Evolutionary conservation across 2,329 filamentous ascomycete species (phyloP), one percentile per base, ranked within the genome.

Genomic region (Pyrenochaeta sp.): DNA sequence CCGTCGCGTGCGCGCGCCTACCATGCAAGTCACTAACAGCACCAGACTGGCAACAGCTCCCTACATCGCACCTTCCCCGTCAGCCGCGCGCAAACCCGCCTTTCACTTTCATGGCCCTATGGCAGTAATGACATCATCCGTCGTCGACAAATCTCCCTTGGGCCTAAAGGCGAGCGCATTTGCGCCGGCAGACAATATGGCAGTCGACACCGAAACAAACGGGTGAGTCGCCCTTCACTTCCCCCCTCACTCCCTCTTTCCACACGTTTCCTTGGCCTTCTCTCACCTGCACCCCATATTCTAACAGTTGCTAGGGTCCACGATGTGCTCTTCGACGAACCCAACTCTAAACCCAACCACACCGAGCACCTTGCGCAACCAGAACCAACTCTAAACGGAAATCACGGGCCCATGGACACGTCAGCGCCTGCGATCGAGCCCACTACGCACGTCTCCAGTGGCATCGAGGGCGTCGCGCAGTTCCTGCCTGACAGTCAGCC

Each of bases 131-230:
- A 75, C 74, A 64, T 73, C 73, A 71, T 64, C 76, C 57, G 63
- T 70, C 60, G 63, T 74, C 61, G 75, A 77, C 46, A 73, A 74
- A 65, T 61, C 72, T 52, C 61, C 75, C 50, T 67, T 80, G 71
- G 84, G 84, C 69, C 76, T 83, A 69, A 88, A 86, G 79, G 77
- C 80, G 72, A 79, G 77, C 72, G 78, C 82, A 51, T 68, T 73
- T 66, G 67, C 77, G 75, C 77, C 79, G 68, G 75, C 78, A 70
- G 81, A 82, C 68, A 80, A 79, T 66, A 85, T 85, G 82, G 80
- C 82, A 58, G 78, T 85, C 56, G 81, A 86, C 69, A 74, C 78
- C 59, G 80, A 83, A 44, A 78, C 84, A 68, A 86, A 88, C 73
- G 85, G 85, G 87, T 89, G 80, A 84, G 86, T 85, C 54, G 43